Conservation (phyloP, 352 stramenopile genomes). For the Thraustotheca clavata region DNA sequence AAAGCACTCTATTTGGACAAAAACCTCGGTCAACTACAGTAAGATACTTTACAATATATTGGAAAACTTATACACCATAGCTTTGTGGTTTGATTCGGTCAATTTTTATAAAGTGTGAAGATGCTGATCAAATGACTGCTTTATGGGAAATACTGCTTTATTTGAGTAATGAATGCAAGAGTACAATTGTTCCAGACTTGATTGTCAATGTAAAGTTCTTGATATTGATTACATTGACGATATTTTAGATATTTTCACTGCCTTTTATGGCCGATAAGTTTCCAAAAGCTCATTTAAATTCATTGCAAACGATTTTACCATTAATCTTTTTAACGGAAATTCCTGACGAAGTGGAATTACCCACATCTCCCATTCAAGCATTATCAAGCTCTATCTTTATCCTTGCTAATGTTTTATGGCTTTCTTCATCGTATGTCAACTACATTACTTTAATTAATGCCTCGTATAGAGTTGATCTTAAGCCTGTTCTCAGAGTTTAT, state of each 20-base stretch:
- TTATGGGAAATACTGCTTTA: too few relatives aligned
- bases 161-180: background rate
- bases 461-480: conserved; percentile 29
- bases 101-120: too few relatives aligned
- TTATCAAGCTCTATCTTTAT: conserved; percentile 52
- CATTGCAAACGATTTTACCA: conserved; percentile 25
- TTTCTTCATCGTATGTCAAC: conserved; percentile 28
- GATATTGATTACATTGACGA: background rate
- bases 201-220: conserved; percentile 12
- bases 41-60: too few relatives aligned
- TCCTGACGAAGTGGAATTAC: conserved; percentile 28
- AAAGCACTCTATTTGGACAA: too few relatives aligned
- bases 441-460: too few relatives aligned
- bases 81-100: too few relatives aligned
- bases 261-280: conserved; percentile 34
- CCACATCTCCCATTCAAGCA: conserved; percentile 31
- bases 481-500: conserved; percentile 28
- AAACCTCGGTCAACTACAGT: too few relatives aligned
- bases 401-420: conserved; percentile 49
- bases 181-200: background rate
- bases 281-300: conserved; percentile 19
- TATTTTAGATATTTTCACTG: conserved; percentile 37
- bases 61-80: too few relatives aligned
- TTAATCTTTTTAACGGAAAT: conserved; percentile 29
- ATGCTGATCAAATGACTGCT: too few relatives aligned